Evolutionary conservation across 2,329 filamentous ascomycete genomes (phyloP).

Genomic region (Triangularia verruculosa): DNA sequence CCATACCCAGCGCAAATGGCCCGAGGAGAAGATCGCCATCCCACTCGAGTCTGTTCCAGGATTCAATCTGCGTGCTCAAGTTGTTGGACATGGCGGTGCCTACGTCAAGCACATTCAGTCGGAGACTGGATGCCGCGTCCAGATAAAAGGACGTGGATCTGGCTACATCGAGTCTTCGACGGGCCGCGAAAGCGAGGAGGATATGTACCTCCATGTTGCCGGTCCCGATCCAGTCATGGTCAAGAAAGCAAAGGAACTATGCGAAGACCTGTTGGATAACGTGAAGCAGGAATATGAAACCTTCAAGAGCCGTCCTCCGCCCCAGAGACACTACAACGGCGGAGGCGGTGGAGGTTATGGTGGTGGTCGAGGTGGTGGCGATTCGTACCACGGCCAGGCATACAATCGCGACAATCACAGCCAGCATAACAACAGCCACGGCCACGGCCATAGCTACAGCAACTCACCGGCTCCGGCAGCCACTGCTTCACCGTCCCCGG

Average conservation of each 20-base stretch:
- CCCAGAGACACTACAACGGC: slow-evolving; percentile 52
- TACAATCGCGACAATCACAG: slow-evolving; percentile 41
- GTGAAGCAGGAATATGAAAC: slow-evolving; percentile 87
- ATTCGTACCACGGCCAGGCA: slow-evolving; percentile 33
- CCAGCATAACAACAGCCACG: slow-evolving; percentile 27
- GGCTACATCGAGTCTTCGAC: slow-evolving; percentile 89
- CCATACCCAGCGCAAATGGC: slow-evolving; percentile 83
- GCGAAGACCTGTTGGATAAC: slow-evolving; percentile 80
- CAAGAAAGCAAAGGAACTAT: slow-evolving; percentile 80
- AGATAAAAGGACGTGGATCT: slow-evolving; percentile 95
- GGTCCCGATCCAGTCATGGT: slow-evolving; percentile 87
- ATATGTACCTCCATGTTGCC: slow-evolving; percentile 95
- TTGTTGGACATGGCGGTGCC: slow-evolving; percentile 88
- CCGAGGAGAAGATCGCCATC: slow-evolving; percentile 91
- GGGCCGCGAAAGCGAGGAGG: slow-evolving; percentile 87
- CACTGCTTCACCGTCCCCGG: slow-evolving; percentile 37
- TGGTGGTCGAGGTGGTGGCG: slow-evolving; percentile 15
- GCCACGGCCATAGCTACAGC: slow-evolving; percentile 37
- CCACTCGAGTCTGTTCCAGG: slow-evolving; percentile 86
- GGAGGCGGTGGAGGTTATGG: slow-evolving; percentile 44
- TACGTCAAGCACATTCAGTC: slow-evolving; percentile 99
- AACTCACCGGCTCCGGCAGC: slow-evolving; percentile 38
- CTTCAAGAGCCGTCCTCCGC: slow-evolving; percentile 79
- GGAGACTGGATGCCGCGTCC: slow-evolving; percentile 90
- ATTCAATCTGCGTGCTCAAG: slow-evolving; percentile 93